Evolutionary conservation across 73 alveolate species (phyloP).

Genomic region (Tetrahymena elliotti): DNA sequence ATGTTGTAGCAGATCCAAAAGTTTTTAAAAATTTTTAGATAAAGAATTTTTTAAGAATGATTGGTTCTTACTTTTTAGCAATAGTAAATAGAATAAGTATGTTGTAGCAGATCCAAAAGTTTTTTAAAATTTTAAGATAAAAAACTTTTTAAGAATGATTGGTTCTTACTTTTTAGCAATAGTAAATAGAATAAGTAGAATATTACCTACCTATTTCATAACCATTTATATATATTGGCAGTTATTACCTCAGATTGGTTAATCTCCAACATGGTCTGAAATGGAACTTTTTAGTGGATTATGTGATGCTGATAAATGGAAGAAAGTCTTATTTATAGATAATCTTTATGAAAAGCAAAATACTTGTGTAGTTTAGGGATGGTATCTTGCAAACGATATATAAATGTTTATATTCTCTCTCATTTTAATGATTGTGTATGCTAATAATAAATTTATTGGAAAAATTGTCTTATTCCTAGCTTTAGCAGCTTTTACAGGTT

Average conservation of each 20-base stretch:
- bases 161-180: neutral
- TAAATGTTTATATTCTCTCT: conserved; percentile 1
- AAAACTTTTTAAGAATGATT: too few relatives aligned
- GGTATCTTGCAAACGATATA: conserved; percentile 13
- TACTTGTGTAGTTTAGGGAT: neutral
- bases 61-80: neutral
- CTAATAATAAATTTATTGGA: neutral
- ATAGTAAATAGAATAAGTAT: neutral
- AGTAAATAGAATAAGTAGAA: neutral
- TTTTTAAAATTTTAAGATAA: too few relatives aligned
- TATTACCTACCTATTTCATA: conserved; percentile 2
- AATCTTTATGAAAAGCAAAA: neutral
- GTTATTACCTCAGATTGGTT: neutral
- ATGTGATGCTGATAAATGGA: neutral
- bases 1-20: neutral
- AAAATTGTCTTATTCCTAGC: too few relatives aligned
- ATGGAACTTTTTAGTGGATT: neutral
- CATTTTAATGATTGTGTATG: neutral
- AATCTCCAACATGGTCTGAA: conserved; percentile 3
- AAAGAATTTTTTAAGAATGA: neutral
- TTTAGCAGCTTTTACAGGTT: too few relatives aligned
- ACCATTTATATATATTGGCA: neutral
- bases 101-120: too few relatives aligned
- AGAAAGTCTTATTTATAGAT: neutral
- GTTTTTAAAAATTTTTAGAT: neutral